A percentile compares a stretch with the other conserved stretches of the same genome.
Conservation (phyloP, 805 yeast genomes). For the Hanseniaspora singularis region DNA sequence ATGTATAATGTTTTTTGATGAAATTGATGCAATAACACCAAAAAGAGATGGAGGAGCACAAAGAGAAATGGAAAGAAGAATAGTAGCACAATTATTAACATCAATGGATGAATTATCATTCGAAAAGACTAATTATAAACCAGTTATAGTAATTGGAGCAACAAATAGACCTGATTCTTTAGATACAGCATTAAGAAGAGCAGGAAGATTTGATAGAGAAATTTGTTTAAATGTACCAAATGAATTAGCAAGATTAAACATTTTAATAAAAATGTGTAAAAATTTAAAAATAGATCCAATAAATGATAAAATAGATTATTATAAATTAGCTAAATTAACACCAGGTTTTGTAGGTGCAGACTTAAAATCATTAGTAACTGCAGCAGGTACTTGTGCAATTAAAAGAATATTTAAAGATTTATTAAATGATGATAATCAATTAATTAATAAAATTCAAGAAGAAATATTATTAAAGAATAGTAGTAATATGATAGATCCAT, state of each 20-base stretch:
- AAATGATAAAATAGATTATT: slow-evolving; percentile 53
- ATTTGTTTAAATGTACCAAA: slow-evolving; percentile 91
- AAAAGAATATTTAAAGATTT: slow-evolving; percentile 70
- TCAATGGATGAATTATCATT: slow-evolving; percentile 86
- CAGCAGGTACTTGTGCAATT: slow-evolving; percentile 90
- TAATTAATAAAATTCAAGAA: slow-evolving; percentile 16
- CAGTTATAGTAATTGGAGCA: slow-evolving; percentile 90
- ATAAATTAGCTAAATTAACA: slow-evolving; percentile 72
- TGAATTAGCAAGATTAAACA: slow-evolving; percentile 65
- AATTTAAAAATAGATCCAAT: slow-evolving; percentile 42
- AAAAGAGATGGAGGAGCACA: slow-evolving; percentile 91
- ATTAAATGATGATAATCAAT: slow-evolving; percentile 18
- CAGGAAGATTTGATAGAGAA: slow-evolving; percentile 93
- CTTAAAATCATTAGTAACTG: slow-evolving; percentile 81
- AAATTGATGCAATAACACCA: slow-evolving; percentile 96
- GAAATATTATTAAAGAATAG: slow-evolving; percentile 25
- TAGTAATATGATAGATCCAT: slow-evolving; percentile 28
- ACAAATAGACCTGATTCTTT: slow-evolving; percentile 93
- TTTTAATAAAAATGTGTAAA: slow-evolving; percentile 61
- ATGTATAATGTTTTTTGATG: slow-evolving; percentile 85
- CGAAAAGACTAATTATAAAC: slow-evolving; percentile 82
- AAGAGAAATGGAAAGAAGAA: slow-evolving; percentile 93
- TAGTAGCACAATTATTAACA: slow-evolving; percentile 88
- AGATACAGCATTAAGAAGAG: slow-evolving; percentile 89
- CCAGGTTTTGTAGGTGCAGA: slow-evolving; percentile 99